Conservation (phyloP, 306 rosid genomes). For the Elaeagnus macrophylla region DNA sequence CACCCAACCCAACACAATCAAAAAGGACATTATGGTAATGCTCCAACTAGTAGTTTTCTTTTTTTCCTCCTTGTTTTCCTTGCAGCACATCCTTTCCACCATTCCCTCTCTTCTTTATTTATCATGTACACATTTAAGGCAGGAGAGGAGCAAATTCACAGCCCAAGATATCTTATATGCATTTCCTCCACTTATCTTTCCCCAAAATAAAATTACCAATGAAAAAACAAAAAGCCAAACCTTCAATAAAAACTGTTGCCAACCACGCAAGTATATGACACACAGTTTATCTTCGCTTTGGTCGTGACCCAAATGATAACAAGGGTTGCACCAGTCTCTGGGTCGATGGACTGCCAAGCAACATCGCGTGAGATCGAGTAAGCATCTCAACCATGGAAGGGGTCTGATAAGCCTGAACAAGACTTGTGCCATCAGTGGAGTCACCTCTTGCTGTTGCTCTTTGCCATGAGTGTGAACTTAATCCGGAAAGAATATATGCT, state of each 20-base stretch:
- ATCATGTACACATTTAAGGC: constrained; percentile 66
- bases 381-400: constrained; percentile 98
- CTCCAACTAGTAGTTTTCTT: constrained; percentile 44
- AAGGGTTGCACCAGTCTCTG: constrained; percentile 83
- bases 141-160: constrained; percentile 46
- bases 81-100: constrained; percentile 32
- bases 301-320: constrained; percentile 48
- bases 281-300: constrained; percentile 61
- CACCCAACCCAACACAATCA: constrained; percentile 52
- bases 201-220: constrained; percentile 20
- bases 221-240: constrained; percentile 24
- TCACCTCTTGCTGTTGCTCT: constrained; percentile 97
- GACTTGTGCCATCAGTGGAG: constrained; percentile 80
- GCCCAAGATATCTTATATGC: constrained; percentile 32
- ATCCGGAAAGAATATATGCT: constrained; percentile 90
- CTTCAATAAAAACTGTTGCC: constrained; percentile 22
- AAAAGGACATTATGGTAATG: constrained; percentile 35
- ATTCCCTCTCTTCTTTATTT: constrained; percentile 38
- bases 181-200: constrained; percentile 19
- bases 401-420: constrained; percentile 80
- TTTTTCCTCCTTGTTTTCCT: constrained; percentile 28
- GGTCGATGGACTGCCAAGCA: constrained; percentile 71
- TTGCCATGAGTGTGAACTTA: constrained; percentile 99
- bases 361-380: constrained; percentile 78
- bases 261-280: constrained; percentile 17